phyloP scores from a whole-genome alignment of 2,329 filamentous ascomycete species.

The Neoarthrinium moseri region DNA sequence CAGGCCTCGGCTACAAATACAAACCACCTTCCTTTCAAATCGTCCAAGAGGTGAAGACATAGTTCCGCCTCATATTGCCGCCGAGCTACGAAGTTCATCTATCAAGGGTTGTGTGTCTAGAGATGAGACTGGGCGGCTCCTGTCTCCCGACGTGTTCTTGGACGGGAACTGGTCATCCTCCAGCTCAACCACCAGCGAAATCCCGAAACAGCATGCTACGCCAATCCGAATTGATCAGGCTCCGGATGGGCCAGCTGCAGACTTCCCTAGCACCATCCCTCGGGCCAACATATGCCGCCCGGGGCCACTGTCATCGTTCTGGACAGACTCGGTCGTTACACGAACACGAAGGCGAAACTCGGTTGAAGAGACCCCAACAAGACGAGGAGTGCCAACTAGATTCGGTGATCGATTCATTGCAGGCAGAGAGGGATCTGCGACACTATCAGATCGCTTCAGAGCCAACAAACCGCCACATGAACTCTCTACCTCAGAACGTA shows the following conservation, averaged over 20 bases:
- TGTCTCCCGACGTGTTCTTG: background rate
- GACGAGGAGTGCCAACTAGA: background rate
- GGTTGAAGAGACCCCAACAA: background rate
- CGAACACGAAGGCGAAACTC: background rate
- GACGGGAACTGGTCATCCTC: background rate
- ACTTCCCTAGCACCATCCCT: constrained; percentile 1
- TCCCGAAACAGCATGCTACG: background rate
- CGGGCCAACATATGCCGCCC: background rate
- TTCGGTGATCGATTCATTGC: constrained; percentile 52
- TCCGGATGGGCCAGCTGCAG: background rate
- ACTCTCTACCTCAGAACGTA: constrained; percentile 41
- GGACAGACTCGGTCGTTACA: constrained; percentile 6
- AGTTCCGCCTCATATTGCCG: no score
- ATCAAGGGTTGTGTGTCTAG: no score
- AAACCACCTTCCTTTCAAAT: no score
- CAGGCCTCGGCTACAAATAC: no score
- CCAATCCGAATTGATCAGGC: no score
- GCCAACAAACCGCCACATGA: constrained; percentile 41
- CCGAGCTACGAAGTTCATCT: no score
- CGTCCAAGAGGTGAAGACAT: no score
- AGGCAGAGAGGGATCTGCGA: constrained; percentile 31
- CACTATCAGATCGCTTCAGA: constrained; percentile 42
- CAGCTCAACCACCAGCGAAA: background rate
- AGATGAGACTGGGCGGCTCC: background rate
- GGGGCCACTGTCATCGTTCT: constrained; percentile 1